Evolutionary conservation across 768 basidiomycete genomes (phyloP), one percentile per base, ranked within the genome.

Genomic region (Solioccasus polychromus): DNA sequence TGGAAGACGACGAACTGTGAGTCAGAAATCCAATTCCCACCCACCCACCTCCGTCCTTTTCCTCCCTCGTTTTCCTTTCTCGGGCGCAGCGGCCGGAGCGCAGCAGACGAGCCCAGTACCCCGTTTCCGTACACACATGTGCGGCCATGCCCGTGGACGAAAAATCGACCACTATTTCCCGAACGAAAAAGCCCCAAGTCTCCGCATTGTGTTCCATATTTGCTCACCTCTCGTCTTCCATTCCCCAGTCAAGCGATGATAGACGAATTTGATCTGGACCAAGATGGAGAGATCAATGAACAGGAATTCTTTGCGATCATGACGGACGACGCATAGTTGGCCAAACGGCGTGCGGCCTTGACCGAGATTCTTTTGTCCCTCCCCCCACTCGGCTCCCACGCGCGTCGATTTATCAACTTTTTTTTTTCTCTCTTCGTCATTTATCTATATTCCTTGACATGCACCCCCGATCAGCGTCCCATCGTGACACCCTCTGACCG

Each of bases 211-310:
- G 34, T 55, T 57, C 56, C 50, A 24, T 53, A 58, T 67, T 61
- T 67, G 53, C 55, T 66, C 52, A 66, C 48, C 60, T 55, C 58
- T 53, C 29, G 29, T 60, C 56, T 61, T 60, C 54, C 54, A 48
- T 57, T 54, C 47, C 56, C 30, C 56, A 97, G 95, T 55, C 93
- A 97, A 82, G 96, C 96, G 19, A 99, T 99, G 96, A 99, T 99
- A 61, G 96, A 99, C 59, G 96, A 99, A 69, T 99, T 99, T 62
- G 96, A 99, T 68, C 81, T 99, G 20, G 96, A 99, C 71, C 86
- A 92, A 64, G 96, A 99, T 55, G 93, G 94, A 23, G 95, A 95
- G 71, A 98, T 98, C 66, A 93, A 83, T 61, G 88, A 94, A 63
- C 83, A 90, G 61, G 96, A 99, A 67, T 98, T 99, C 71, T 83